phyloP scores from a whole-genome alignment of 2,329 filamentous ascomycete genomes.

The Cordyceps farinosa region DNA sequence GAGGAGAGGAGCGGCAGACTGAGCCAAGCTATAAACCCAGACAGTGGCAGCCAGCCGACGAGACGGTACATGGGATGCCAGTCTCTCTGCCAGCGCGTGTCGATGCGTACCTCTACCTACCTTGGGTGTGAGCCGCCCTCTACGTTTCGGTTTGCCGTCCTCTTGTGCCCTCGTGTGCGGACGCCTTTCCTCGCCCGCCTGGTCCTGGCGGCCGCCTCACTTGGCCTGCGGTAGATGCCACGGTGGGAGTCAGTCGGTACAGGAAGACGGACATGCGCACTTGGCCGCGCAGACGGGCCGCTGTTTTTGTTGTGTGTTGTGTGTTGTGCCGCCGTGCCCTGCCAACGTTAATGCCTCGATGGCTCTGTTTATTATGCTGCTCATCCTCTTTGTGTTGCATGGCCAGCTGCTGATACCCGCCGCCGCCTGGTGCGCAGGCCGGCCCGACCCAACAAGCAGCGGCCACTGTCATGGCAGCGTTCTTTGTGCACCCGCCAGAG shows the following conservation, averaged over 20 bases:
- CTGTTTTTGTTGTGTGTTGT: background rate
- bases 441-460: background rate
- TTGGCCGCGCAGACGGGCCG: slow-evolving; percentile 3
- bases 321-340: too few species aligned
- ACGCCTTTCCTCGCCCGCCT: background rate
- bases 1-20: background rate
- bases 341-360: background rate
- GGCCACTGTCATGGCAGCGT: background rate
- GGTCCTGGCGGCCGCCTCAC: background rate
- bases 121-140: background rate
- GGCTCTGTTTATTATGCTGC: background rate
- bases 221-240: background rate
- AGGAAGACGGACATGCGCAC: background rate
- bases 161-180: background rate
- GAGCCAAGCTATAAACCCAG: background rate
- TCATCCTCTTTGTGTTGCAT: background rate
- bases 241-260: background rate
- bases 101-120: too few species aligned
- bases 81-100: too few species aligned
- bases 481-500: background rate
- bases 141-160: background rate
- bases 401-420: background rate
- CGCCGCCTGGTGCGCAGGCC: background rate
- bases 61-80: background rate
- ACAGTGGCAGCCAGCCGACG: background rate